Evolutionary conservation across 2,329 filamentous ascomycete species (phyloP).

Genomic region (Orbilia oligospora): DNA sequence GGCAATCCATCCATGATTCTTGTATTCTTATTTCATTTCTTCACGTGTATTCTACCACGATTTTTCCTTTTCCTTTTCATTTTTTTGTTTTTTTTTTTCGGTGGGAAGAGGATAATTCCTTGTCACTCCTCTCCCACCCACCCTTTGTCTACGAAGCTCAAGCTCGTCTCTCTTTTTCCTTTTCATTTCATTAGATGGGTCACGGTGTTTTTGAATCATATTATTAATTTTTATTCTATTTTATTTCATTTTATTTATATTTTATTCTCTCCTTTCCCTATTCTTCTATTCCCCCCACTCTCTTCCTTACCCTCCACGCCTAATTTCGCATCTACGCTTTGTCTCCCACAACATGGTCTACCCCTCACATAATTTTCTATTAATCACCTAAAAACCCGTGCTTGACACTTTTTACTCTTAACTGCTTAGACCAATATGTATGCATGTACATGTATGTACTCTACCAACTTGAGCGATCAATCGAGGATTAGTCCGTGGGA

Average conservation of each 20-base stretch:
- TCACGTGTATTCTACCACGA: constrained; percentile 7
- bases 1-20: background rate
- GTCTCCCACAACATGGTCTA: too few species aligned
- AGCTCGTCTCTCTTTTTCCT: background rate
- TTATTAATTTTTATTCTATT: background rate
- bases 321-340: too few species aligned
- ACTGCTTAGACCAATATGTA: too few species aligned
- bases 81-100: background rate
- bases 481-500: too few species aligned
- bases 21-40: constrained; percentile 16
- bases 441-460: too few species aligned
- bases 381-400: too few species aligned
- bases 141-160: background rate
- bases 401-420: too few species aligned
- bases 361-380: too few species aligned
- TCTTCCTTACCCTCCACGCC: too few species aligned
- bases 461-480: too few species aligned
- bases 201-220: constrained; percentile 7
- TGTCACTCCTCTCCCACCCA: background rate
- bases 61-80: background rate
- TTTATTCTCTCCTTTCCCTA: background rate
- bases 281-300: too few species aligned
- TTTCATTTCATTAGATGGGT: constrained; percentile 15
- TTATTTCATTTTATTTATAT: too few species aligned
- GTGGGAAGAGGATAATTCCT: background rate